Evolutionary conservation across 352 stramenopile genomes (phyloP), one percentile per base, ranked within the genome.

Genomic region (Phytophthora podocarpi): DNA sequence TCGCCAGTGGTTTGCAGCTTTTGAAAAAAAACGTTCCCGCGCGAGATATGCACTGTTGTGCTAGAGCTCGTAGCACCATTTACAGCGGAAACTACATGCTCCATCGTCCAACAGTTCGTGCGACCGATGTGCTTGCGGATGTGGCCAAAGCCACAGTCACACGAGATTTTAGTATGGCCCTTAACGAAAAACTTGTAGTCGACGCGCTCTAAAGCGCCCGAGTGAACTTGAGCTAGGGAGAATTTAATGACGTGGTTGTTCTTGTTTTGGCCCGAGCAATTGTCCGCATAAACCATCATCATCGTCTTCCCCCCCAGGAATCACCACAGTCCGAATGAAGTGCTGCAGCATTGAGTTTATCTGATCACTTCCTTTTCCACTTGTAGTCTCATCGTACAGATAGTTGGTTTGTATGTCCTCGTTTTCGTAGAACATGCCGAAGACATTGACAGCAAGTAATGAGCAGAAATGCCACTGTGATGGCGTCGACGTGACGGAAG

Each of bases 381-480:
- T 40, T 0, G 30, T 6, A 12, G 24, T 26, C 11, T 64, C 45
- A 10, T 51, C 28, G 20, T 64, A 59, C 8, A 59, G 7, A 13
- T 64, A 64, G 52, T 54, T 51, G 7, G 27, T 59, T n/a, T 64
- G 60, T 4, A 31, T 39, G 0, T 26, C n/a, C 0, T 55, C 28
- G 12, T 67, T 61, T n/a, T 50, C 42, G 21, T 55, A 50, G 34
- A 46, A 59, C 11, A 61, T 58, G 13, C 59, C 58, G 20, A 65
- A 73, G n/a, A 63, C 35, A 30, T 46, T 69, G 5, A 69, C 47
- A 5, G 15, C 20, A 11, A 57, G 26, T 0, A 73, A 40, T 1
- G 48, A 63, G n/a, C 59, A 20, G 20, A 69, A 65, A n/a, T 62
- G 65, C 47, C 47, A 63, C 18, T 61, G 55, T 11, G 51, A 72